Evolutionary conservation across 2,329 filamentous ascomycete species (phyloP), one percentile per base, ranked within the genome.

Genomic region (Fusarium poae): DNA sequence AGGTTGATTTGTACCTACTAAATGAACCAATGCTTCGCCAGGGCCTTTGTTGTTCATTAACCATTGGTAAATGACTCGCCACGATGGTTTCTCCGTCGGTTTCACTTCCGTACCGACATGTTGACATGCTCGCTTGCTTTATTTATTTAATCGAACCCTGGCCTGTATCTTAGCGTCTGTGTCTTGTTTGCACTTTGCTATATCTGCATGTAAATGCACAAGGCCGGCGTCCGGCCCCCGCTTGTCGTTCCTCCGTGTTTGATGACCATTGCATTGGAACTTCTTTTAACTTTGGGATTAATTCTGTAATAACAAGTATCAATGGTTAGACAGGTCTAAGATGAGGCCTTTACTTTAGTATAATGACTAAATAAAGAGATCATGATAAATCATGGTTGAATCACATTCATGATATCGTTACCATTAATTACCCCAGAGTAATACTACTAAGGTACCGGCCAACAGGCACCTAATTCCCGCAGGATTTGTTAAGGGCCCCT

Each of bases 131-230:
- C 27, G 7, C n/a, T 30, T 13, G 7, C 27, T 50, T 50, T 39
- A 25, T 50, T 50, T 39, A 25, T 49, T 39, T 46, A 34, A 35
- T 37, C 23, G 13, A 52, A 52, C 43, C 62, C 63, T 58, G 34
- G 57, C 35, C 35, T 7, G 43, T 29, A 40, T 37, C 46, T 62
- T 69, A 70, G 67, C 51, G 65, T 25, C 60, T 60, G 39, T 18
- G 23, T 67, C 55, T 70, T 59, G 49, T 46, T 57, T 62, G 55
- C 59, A 59, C 40, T 60, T 70, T 62, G 46, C 58, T 61, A 37
- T 66, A 69, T 60, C 58, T 62, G 59, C 72, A 74, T 72, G 71
- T 62, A 72, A 61, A 62, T 62, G 62, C 52, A 66, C 68, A 74
- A 66, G 66, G 37, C 70, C 54, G 70, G 68, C 72, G 60, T 74